These are phyloP conservation scores for Verticillium dahliae DNA, from an alignment of 2,329 filamentous ascomycete genomes.

Conservation along the genomic window DNA sequence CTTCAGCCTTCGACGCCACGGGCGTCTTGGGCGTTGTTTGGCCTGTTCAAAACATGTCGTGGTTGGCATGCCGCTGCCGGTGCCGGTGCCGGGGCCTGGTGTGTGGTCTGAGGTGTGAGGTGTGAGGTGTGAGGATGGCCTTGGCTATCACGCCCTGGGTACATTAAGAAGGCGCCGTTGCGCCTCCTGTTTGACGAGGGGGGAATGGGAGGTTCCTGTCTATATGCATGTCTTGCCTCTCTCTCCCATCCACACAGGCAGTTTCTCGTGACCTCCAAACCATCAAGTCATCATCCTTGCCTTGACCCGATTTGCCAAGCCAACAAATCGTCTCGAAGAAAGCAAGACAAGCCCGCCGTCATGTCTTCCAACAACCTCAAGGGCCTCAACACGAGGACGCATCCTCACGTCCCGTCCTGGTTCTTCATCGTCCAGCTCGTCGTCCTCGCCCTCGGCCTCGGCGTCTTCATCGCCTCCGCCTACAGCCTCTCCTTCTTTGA, in stretches of 20 bases:
- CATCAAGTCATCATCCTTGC: not conserved
- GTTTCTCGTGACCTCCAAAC: too few species aligned
- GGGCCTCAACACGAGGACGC: constrained; percentile 28
- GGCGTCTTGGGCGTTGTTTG: not conserved
- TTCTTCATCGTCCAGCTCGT: constrained; percentile 28
- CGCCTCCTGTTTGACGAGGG: too few species aligned
- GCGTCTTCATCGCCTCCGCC: constrained; percentile 30
- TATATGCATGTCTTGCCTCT: too few species aligned
- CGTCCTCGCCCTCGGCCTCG: constrained; percentile 31
- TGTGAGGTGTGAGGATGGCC: not conserved
- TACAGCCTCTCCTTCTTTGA: constrained; percentile 20
- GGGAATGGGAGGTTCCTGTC: too few species aligned
- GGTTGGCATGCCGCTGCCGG: not conserved
- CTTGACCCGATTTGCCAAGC: too few species aligned
- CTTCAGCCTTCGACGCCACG: not conserved
- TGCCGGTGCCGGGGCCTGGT: not conserved
- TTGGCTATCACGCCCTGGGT: too few species aligned
- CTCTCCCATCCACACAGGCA: too few species aligned
- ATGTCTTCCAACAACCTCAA: constrained; percentile 3
- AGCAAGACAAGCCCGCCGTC: not conserved
- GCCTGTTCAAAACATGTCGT: not conserved
- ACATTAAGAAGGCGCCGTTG: too few species aligned
- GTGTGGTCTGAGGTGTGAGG: not conserved
- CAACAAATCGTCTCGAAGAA: not conserved
- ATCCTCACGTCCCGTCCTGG: constrained; percentile 27